Percentiles rank a stretch among this genome's conserved stretches.
These are phyloP conservation scores for Colletotrichum liaoningense DNA, from an alignment of 2,329 filamentous ascomycete genomes.

Conservation along the genomic window DNA sequence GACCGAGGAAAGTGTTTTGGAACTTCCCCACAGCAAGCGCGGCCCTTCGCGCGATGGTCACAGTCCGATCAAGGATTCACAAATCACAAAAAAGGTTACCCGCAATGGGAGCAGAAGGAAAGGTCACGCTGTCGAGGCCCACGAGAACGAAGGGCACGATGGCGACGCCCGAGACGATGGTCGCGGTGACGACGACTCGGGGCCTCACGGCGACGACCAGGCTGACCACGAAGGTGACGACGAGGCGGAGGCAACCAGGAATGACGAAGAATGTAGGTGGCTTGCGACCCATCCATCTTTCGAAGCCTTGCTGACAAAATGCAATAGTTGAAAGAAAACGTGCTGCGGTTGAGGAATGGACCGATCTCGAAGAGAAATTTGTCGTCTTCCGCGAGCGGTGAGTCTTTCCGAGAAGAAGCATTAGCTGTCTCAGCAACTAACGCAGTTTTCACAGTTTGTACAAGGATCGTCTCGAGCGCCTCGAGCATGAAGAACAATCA, in stretches of 20 bases:
- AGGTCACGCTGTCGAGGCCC: conserved; percentile 39
- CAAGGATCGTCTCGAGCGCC: conserved; percentile 85
- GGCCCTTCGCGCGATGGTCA: conserved; percentile 43
- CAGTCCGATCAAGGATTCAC: conserved; percentile 39
- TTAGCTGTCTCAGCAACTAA: conserved; percentile 25
- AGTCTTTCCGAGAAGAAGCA: conserved; percentile 40
- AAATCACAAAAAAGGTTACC: conserved; percentile 52
- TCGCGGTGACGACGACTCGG: conserved; percentile 53
- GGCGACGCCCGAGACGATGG: conserved; percentile 42
- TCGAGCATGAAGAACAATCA: conserved; percentile 78
- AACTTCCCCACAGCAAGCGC: conserved; percentile 52
- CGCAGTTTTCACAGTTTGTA: conserved; percentile 71
- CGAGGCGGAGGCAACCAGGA: conserved; percentile 69
- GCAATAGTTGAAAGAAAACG: conserved; percentile 79
- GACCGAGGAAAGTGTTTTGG: conserved; percentile 59
- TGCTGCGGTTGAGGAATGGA: conserved; percentile 82
- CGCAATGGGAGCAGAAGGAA: conserved; percentile 55
- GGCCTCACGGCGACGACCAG: conserved; percentile 66
- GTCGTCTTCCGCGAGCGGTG: conserved; percentile 84
- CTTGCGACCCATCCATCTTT: neutral
- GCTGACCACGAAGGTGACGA: conserved; percentile 68
- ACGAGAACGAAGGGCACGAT: conserved; percentile 40
- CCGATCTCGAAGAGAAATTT: conserved; percentile 89
- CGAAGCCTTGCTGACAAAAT: conserved; percentile 15
- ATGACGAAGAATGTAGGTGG: conserved; percentile 73